These are phyloP conservation scores for Myriosclerotinia duriaeana DNA, from an alignment of 2,329 filamentous ascomycete genomes.

Conservation along the genomic window DNA sequence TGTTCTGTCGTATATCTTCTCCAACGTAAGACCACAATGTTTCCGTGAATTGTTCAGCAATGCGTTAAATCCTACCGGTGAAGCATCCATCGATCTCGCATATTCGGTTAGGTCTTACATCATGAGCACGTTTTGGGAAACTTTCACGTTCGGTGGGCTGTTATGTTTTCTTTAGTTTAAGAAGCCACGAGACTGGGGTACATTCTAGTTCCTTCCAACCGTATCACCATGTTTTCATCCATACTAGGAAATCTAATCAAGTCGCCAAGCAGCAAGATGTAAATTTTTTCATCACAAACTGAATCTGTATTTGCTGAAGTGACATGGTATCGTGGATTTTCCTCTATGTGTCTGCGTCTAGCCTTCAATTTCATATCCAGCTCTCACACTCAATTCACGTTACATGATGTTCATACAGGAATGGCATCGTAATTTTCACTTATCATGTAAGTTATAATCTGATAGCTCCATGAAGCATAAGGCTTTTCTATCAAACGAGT, in stretches of 20 bases:
- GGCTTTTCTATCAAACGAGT: neutral
- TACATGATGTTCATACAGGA: neutral
- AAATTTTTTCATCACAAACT: neutral
- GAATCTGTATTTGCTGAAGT: neutral
- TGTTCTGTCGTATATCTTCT: neutral
- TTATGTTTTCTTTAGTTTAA: neutral
- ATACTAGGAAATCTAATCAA: neutral
- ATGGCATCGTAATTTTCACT: neutral
- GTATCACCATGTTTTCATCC: too few relatives aligned
- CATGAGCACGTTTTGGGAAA: neutral
- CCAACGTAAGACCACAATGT: neutral
- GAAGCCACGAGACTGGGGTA: neutral
- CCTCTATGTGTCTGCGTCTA: neutral
- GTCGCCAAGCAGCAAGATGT: neutral
- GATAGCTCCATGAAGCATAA: neutral
- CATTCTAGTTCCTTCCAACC: neutral
- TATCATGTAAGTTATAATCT: neutral
- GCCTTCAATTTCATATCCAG: too few relatives aligned
- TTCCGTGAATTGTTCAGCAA: neutral
- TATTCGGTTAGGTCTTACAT: neutral
- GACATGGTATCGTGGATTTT: neutral
- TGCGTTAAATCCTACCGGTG: neutral
- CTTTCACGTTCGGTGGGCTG: neutral
- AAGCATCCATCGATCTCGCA: slow-evolving; percentile 1
- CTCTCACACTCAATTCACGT: too few relatives aligned